phyloP scores from a whole-genome alignment of 176 grass and related monocot species.

The Alloteropsis semialata region DNA sequence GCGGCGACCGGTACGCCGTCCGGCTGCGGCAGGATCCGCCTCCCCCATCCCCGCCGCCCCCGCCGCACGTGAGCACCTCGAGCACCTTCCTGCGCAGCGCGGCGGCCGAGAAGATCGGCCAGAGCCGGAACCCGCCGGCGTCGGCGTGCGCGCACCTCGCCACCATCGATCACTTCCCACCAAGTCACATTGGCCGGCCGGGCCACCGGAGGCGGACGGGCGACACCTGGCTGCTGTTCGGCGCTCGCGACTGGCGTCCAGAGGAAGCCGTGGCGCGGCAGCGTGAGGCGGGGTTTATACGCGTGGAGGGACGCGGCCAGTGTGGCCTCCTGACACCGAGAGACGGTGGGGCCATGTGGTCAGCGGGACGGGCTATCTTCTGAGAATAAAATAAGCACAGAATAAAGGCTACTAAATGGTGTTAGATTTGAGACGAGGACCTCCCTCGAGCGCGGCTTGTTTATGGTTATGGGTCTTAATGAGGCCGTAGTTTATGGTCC shows the following conservation, averaged over 20 bases:
- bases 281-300: conserved; percentile 36
- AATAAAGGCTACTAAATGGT: conserved; percentile 13
- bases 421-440: conserved; percentile 4
- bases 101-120: conserved; percentile 64
- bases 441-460: background rate
- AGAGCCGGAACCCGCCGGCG: conserved; percentile 41
- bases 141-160: conserved; percentile 40
- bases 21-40: conserved; percentile 2
- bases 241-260: conserved; percentile 22
- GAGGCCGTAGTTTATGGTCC: background rate
- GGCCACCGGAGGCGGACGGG: background rate
- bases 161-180: conserved; percentile 9
- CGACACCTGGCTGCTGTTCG: conserved; percentile 24
- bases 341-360: background rate
- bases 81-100: conserved; percentile 58
- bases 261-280: conserved; percentile 42
- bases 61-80: conserved; percentile 53
- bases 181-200: conserved; percentile 44
- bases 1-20: conserved; percentile 16
- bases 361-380: background rate
- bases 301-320: background rate
- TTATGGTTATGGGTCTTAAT: conserved; percentile 3
- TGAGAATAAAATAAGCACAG: background rate
- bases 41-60: background rate
- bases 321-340: background rate